Base-by-base conservation (phyloP, 306 rosid genomes). In the Dalbergia cultrata region DNA sequence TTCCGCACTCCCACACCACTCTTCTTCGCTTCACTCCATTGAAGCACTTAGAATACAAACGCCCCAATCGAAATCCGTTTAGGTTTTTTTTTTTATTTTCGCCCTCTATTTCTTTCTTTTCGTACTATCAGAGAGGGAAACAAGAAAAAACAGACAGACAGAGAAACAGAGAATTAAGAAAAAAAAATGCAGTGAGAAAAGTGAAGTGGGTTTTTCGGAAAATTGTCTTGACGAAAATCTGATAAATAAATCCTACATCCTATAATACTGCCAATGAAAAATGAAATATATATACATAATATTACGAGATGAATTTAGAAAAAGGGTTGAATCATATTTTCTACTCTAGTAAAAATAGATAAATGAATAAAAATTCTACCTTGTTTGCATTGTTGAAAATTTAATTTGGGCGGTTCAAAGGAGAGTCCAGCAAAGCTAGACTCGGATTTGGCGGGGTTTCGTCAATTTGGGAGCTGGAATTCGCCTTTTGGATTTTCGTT, bases 11-110 rank as follows among this genome's bases (percentile, higher is more conserved):
- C 7, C 41, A 37, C 41, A 44, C 76, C 74, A 57, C 21, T 41
- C 7, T 50, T 67, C 19, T 81, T 75, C 74, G 82, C 81, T 82
- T 54, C 60, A 17, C 60, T 52, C 18, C 54, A 8, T 7, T 47
- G 79, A 89, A 86, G 81, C 85, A 88, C 89, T 85, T 86, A 56
- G 86, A 78, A 77, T 73, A 60, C 9, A 35, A 33, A 54, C 39
- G 45, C 56, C 60, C 31, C 31, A 26, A 26, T 26, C 31, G 31
- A 26, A 26, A 26, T 26, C 31, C 31, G 3, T 1, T 26, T 26
- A 26, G 97, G 97, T 91, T 85, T 92, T 85, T 83, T 91, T 85
- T 92, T 85, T 83, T 49, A 53, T 6, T 26, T 14, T 21, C 7
- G 11, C 35, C 59, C 3, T 37, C 34, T 54, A 13, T 62, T 33